Conservation (phyloP, 305 asterid species). For the Fraxinus sp. region DNA sequence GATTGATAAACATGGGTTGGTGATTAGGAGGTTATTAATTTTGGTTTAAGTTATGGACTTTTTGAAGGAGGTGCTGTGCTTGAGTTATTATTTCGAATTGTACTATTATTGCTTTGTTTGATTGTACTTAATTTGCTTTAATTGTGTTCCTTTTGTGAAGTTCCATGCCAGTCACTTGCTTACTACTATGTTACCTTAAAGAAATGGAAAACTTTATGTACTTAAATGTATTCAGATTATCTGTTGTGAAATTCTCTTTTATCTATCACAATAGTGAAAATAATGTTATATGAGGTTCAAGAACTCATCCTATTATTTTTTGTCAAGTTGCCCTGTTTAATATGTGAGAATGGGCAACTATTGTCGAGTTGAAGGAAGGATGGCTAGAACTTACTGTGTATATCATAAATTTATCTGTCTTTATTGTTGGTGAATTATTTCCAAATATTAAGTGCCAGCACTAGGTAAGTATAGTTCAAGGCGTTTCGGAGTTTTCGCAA, state of each 20-base stretch:
- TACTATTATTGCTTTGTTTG: background rate
- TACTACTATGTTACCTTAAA: background rate
- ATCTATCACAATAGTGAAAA: background rate
- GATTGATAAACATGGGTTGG: background rate
- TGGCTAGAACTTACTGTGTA: background rate
- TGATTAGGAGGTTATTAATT: background rate
- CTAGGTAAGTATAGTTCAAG: background rate
- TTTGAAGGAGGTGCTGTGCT: background rate
- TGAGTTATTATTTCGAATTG: background rate
- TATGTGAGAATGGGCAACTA: background rate
- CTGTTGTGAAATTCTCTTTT: background rate
- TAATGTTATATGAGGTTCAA: background rate
- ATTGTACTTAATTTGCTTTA: background rate
- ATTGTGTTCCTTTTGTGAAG: background rate
- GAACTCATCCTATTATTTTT: background rate
- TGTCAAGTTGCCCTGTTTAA: background rate
- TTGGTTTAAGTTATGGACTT: background rate
- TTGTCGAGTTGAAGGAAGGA: background rate
- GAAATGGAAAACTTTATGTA: background rate
- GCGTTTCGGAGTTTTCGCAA: background rate
- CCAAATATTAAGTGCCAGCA: background rate
- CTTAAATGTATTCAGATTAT: background rate
- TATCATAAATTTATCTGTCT: background rate
- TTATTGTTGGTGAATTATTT: background rate
- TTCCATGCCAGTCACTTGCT: background rate